Percentiles rank a stretch among this genome's conserved stretches.
These are phyloP conservation scores for Cercospora canescens DNA, from an alignment of 2,329 filamentous ascomycete species.

Conservation along the genomic window DNA sequence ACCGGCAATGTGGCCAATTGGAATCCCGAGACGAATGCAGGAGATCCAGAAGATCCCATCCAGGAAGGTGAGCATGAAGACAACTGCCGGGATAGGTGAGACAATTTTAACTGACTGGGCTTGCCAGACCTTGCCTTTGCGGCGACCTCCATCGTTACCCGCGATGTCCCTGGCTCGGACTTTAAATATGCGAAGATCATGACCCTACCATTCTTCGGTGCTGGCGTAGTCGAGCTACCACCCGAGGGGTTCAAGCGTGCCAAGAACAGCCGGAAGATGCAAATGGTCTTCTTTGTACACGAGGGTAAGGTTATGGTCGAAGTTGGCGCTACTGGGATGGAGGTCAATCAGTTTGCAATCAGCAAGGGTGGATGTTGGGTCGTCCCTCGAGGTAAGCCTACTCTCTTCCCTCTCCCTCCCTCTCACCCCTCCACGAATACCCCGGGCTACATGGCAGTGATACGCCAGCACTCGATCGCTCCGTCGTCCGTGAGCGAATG, in stretches of 20 bases:
- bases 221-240: conserved; percentile 85
- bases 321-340: conserved; percentile 48
- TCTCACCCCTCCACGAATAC: background rate
- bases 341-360: conserved; percentile 76
- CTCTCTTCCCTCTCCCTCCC: conserved; percentile 17
- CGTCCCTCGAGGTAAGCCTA: conserved; percentile 80
- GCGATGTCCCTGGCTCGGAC: conserved; percentile 62
- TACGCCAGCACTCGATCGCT: background rate
- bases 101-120: conserved; percentile 15
- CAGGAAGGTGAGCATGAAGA: conserved; percentile 40
- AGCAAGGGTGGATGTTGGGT: conserved; percentile 89
- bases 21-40: conserved; percentile 32
- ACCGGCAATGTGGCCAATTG: conserved; percentile 65
- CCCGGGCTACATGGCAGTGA: background rate
- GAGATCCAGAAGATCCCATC: conserved; percentile 40
- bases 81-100: background rate
- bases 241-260: conserved; percentile 79
- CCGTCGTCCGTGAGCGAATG: background rate
- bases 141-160: conserved; percentile 56
- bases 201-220: conserved; percentile 80
- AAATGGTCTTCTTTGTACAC: conserved; percentile 93
- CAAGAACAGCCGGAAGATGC: conserved; percentile 94
- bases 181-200: conserved; percentile 91
- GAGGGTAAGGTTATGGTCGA: conserved; percentile 79
- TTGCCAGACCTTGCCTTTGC: conserved; percentile 62